phyloP scores from a whole-genome alignment of 2,329 filamentous ascomycete species.

The Cladobotryum protrusum region DNA sequence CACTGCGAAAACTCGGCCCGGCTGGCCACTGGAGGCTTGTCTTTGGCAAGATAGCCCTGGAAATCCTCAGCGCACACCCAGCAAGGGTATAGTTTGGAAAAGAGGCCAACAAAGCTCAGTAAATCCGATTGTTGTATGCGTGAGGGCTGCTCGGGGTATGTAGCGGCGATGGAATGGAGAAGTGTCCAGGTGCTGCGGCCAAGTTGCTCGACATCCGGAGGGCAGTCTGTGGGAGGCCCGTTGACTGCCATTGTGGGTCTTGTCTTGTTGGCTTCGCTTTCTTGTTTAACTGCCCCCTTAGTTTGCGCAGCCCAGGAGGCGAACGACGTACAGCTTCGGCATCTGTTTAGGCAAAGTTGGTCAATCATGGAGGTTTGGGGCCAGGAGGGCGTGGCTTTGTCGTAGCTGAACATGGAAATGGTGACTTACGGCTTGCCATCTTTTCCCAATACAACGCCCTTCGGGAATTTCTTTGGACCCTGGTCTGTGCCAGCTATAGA shows the following conservation, averaged over 20 bases:
- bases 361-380: background rate
- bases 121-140: constrained; percentile 68
- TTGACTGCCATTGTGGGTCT: constrained; percentile 28
- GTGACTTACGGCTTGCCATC: constrained; percentile 75
- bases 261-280: background rate
- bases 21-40: constrained; percentile 55
- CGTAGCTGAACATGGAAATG: background rate
- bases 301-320: constrained; percentile 23
- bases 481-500: constrained; percentile 20
- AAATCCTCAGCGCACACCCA: constrained; percentile 95
- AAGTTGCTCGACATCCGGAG: constrained; percentile 80
- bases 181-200: constrained; percentile 90
- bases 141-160: constrained; percentile 69
- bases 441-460: constrained; percentile 67
- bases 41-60: constrained; percentile 67
- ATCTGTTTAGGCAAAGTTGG: constrained; percentile 17
- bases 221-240: constrained; percentile 60
- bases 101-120: constrained; percentile 68
- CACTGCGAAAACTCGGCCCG: constrained; percentile 70
- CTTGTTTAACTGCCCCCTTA: constrained; percentile 22
- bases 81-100: constrained; percentile 87
- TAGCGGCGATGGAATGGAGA: constrained; percentile 83
- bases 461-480: constrained; percentile 52
- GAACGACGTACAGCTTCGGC: constrained; percentile 28
- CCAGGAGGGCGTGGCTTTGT: background rate